Evolutionary conservation across 1,139 yeast genomes (phyloP).

Genomic region (Hansenula lynferdii): DNA sequence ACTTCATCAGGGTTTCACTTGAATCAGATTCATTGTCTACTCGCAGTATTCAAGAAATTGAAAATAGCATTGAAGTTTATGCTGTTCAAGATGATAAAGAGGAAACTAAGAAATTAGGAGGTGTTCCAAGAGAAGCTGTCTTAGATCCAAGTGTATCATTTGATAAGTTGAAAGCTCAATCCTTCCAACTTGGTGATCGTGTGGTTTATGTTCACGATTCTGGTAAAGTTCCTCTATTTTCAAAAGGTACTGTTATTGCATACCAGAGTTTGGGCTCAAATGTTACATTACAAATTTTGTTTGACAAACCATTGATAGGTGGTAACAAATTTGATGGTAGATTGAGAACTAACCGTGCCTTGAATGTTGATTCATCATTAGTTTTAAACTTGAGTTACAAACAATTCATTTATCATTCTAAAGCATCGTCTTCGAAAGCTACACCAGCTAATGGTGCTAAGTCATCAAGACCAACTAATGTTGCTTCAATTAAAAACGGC

Average conservation of each 20-base stretch:
- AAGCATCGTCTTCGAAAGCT: conserved; percentile 50
- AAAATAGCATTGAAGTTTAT: conserved; percentile 51
- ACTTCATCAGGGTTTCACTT: conserved; percentile 61
- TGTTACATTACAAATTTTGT: conserved; percentile 59
- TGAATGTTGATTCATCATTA: conserved; percentile 76
- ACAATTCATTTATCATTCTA: conserved; percentile 74
- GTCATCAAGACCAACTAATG: conserved; percentile 9
- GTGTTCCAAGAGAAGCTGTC: conserved; percentile 84
- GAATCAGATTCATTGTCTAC: conserved; percentile 78
- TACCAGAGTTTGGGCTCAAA: conserved; percentile 58
- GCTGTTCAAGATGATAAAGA: conserved; percentile 37
- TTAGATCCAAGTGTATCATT: conserved; percentile 72
- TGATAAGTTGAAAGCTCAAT: conserved; percentile 69
- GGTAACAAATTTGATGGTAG: conserved; percentile 82
- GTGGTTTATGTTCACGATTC: conserved; percentile 80
- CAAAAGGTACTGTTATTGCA: conserved; percentile 90
- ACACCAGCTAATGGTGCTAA: conserved; percentile 22
- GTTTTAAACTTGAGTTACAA: conserved; percentile 71
- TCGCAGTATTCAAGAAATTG: conserved; percentile 64
- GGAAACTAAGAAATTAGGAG: conserved; percentile 57
- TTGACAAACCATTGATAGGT: conserved; percentile 78
- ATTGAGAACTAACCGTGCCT: conserved; percentile 73
- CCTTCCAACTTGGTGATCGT: conserved; percentile 84
- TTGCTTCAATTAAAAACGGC: no score
- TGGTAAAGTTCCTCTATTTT: conserved; percentile 78